phyloP scores from a whole-genome alignment of 805 yeast genomes.

The Wickerhamomyces bovis region DNA sequence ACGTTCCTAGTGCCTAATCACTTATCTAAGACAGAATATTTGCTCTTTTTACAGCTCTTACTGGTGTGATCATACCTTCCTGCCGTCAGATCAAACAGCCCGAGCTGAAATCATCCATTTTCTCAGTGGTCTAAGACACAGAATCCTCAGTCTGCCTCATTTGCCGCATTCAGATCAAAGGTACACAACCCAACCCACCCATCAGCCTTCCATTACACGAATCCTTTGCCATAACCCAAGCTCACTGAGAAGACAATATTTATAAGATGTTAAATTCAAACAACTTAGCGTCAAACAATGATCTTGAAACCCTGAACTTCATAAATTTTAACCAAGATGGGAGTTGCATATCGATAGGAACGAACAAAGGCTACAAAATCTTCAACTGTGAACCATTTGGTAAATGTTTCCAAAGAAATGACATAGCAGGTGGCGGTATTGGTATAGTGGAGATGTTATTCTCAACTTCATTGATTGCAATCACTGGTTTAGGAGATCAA shows the following conservation, averaged over 20 bases:
- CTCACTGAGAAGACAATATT: background rate
- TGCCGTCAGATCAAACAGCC: background rate
- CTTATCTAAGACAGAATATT: background rate
- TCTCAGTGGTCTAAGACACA: background rate
- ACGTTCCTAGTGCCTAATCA: background rate
- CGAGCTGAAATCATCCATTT: background rate
- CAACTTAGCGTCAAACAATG: background rate
- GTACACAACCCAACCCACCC: background rate
- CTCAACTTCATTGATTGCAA: slow-evolving; percentile 61
- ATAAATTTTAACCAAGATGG: slow-evolving; percentile 73
- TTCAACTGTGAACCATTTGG: slow-evolving; percentile 68
- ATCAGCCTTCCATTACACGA: background rate
- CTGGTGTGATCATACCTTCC: background rate
- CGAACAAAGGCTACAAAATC: slow-evolving; percentile 55
- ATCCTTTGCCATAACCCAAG: background rate
- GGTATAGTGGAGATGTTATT: slow-evolving; percentile 75
- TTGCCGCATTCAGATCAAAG: background rate
- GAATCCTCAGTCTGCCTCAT: background rate
- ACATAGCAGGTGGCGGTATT: slow-evolving; percentile 42
- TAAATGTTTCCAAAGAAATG: slow-evolving; percentile 37
- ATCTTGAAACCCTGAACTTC: slow-evolving; percentile 31
- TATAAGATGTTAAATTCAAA: background rate
- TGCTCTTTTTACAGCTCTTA: background rate
- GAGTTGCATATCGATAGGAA: slow-evolving; percentile 64
- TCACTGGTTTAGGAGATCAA: slow-evolving; percentile 69